Conservation (phyloP, 106 monocot genomes). For the Allium sativum region DNA sequence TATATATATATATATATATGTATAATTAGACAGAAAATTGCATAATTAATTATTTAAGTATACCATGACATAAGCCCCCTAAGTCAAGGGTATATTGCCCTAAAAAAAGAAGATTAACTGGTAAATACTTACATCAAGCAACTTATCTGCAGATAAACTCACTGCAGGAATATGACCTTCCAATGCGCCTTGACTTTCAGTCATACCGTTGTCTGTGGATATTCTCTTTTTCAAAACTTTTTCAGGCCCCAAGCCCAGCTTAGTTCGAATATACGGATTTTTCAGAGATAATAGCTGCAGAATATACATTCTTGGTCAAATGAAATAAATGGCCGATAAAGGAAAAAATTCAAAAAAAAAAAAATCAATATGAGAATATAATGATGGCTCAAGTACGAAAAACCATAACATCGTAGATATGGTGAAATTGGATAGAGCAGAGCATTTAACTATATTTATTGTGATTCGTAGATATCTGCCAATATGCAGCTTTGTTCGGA, state of each 20-base stretch:
- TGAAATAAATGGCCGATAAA: not conserved
- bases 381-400: not conserved
- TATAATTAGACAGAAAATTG: too few species aligned
- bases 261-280: constrained; percentile 38
- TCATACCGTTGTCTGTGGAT: constrained; percentile 4
- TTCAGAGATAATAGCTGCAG: constrained; percentile 70
- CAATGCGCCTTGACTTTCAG: constrained; percentile 5
- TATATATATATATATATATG: too few species aligned
- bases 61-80: too few species aligned
- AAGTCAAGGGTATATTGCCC: not conserved
- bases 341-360: not conserved
- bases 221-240: constrained; percentile 15
- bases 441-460: too few species aligned
- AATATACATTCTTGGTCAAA: constrained; percentile 6
- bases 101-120: not conserved
- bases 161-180: constrained; percentile 26
- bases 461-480: too few species aligned
- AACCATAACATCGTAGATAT: not conserved
- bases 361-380: not conserved
- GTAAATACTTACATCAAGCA: constrained; percentile 63
- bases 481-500: too few species aligned
- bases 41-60: too few species aligned
- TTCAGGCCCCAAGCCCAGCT: constrained; percentile 53
- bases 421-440: too few species aligned
- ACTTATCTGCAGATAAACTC: constrained; percentile 32